Evolutionary conservation across 441 rosid genomes (phyloP), one percentile per base, ranked within the genome.

Genomic region (Populus hybrid): DNA sequence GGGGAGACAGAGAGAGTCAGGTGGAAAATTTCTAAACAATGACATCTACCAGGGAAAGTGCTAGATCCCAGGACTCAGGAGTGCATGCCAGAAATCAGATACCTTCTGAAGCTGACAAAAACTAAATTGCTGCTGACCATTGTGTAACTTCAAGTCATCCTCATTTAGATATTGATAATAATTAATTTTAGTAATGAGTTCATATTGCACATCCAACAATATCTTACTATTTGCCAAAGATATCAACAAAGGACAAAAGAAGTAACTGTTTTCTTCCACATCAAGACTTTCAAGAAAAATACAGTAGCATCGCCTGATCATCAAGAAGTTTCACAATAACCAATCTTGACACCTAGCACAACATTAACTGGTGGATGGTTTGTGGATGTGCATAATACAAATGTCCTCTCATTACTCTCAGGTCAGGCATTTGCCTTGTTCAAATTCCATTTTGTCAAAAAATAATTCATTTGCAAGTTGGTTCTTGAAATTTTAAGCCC

Each of bases 1-100:
- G 64, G 71, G 66, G 53, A 74, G 34, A 70, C 21, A 11, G 28
- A 26, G 64, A 30, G 23, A 38, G 18, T 73, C 68, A 72, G 80
- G 75, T 9, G 67, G 78, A 66, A 72, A 32, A 21, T 20, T 67
- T 71, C 23, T 18, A 36, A 70, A 67, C 59, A 32, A 66, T 50
- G n/a, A 50, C 57, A 50, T 50, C 2, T 50, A 50, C 20, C 57
- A 50, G 57, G 57, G 20, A 6, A 50, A 16, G 20, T 50, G 57
- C 57, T 4, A 50, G 57, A 14, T 50, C 57, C 57, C 57, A 50
- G 57, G 57, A 61, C 64, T 3, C 65, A 40, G 64, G 70, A 65
- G 53, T 18, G 57, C 36, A 81, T 66, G 30, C 32, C 9, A 10
- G 77, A 53, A 50, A 23, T 6, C 68, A 20, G 10, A 53, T 30